Base-by-base conservation (phyloP, 2,329 filamentous ascomycete genomes). In the Colletotrichum eleusines region DNA sequence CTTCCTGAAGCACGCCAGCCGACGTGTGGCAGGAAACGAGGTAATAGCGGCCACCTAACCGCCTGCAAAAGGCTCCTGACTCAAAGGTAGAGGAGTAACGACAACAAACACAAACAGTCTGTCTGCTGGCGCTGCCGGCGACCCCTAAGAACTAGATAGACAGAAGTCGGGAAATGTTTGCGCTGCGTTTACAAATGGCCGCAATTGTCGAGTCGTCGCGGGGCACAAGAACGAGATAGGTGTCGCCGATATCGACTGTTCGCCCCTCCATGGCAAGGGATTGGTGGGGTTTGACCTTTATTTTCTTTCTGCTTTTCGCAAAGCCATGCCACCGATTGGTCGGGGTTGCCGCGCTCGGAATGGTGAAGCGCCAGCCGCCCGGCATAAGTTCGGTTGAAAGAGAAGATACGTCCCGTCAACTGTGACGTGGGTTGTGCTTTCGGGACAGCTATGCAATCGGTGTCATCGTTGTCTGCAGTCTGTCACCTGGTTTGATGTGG, bases 371-470 rank as follows among this genome's bases (percentile, higher is more conserved):
- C 46, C 20, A 35, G 31, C 58, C 38, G 23, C 64, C 23, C 69
- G 69, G 69, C 23, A 48, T 18, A 63, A 59, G 8, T n/a, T 71
- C 69, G 69, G 69, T 60, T 31, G 5, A 8, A 7, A n/a, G 9
- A 3, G 14, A 31, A 23, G 5, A 26, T 51, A 69, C 58, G 69
- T 71, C 53, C 44, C n/a, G 53, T 3, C 18, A 11, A 12, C 40
- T 62, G 69, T 71, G 69, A 71, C 69, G 69, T 71, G 64, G 64
- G 64, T 66, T 69, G 66, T 65, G 48, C 59, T 66, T 67, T 71
- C 12, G 63, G 63, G 69, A 71, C 69, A 71, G 69, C 58, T 71
- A 31, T 71, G 51, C 68, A 55, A 67, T 54, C 53, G 44, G 38
- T 61, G 35, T 54, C 62, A 53, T 38, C 35, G 14, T 26, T 66